Evolutionary conservation across 129 eudicot species (phyloP), one percentile per base, ranked within the genome.

Genomic region (Flaveria linearis): DNA sequence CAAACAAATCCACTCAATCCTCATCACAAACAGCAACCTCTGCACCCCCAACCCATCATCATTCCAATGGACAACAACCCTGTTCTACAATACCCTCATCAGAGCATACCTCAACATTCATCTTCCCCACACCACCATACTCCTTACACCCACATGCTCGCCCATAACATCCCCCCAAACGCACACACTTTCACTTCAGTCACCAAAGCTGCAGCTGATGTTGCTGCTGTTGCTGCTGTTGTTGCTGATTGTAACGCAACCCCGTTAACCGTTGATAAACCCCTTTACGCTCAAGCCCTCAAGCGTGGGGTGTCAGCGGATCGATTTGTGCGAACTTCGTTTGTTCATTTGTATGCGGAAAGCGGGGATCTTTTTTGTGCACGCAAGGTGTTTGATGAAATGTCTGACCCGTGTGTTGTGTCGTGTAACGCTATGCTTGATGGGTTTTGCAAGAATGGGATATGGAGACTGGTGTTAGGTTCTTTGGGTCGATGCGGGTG

Each of bases 391-490:
- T 88, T 90, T 41, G 88, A 86, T 57, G 92, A 93, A 81, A 80
- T 93, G 76, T 43, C 81, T 73, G 81, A 86, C 39, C 94, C 89
- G 30, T 90, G 96, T 45, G n/a, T 83, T 50, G 92, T 90, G 18
- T 81, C 92, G 7, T 78, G 25, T 53, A 93, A 93, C 49, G 95
- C 95, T 12, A 85, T 93, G 96, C 87, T 93, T 81, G 88, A 93
- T 88, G 95, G 87, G 53, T 85, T 68, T 41, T 85, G 82, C 45
- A 88, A 80, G 76, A 83, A 86, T 75, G 88, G 89, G 87, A 88
- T 36, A 86, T 93, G 85, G 80, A 52, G 16, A 72, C 80, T 45
- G 93, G 86, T 39, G 36, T 86, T 78, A 70, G 65, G 49, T 50
- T 88, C 63, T 92, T 92, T 78, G 68, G 73, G 2, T 11, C 64